These are phyloP conservation scores for Kodamaea anthophila DNA, from an alignment of 1,139 yeast genomes.

Conservation along the genomic window DNA sequence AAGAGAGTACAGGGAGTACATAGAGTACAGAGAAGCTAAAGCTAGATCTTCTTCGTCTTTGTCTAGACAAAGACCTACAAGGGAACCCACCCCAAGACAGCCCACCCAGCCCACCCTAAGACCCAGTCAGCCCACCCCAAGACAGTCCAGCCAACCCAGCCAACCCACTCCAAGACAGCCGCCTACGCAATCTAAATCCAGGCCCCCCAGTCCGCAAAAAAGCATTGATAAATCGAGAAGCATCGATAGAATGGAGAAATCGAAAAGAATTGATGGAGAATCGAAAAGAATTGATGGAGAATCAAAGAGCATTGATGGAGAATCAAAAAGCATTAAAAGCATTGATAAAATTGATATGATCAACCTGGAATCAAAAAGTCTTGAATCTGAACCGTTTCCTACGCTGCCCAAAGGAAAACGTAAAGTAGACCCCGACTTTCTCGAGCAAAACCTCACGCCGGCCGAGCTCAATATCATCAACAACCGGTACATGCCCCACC, in stretches of 20 bases:
- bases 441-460: constrained; percentile 31
- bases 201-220: too few relatives aligned
- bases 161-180: background rate
- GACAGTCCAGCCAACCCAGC: too few relatives aligned
- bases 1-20: background rate
- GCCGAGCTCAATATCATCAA: constrained; percentile 29
- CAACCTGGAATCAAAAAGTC: too few relatives aligned
- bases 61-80: background rate
- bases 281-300: background rate
- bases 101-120: background rate
- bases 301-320: background rate
- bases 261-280: background rate
- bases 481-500: constrained; percentile 8
- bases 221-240: too few relatives aligned
- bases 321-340: background rate
- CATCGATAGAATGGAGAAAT: background rate
- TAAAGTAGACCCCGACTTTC: constrained; percentile 24
- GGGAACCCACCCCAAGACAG: background rate
- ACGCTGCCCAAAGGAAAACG: background rate
- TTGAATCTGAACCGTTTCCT: background rate
- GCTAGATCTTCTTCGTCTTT: too few relatives aligned
- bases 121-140: background rate
- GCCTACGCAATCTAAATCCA: too few relatives aligned
- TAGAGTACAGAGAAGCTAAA: background rate
- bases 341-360: too few relatives aligned